Evolutionary conservation across 208 protist genomes (phyloP).

Genomic region (Leishmania tarentolae): DNA sequence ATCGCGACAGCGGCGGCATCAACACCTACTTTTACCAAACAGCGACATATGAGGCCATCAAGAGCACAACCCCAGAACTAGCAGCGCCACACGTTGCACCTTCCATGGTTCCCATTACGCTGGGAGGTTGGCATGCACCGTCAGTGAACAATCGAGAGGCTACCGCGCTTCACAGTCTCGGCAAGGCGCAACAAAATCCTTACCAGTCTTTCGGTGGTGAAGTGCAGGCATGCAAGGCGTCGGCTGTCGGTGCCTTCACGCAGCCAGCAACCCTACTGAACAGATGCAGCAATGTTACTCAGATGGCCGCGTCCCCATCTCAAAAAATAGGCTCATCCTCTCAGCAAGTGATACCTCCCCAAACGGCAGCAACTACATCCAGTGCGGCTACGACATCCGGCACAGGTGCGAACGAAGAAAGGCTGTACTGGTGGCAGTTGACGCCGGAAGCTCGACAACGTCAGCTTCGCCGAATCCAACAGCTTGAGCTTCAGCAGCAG

Average conservation of each 20-base stretch:
- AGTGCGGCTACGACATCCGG: background rate
- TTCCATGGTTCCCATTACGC: slow-evolving; percentile 13
- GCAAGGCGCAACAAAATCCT: background rate
- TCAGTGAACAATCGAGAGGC: background rate
- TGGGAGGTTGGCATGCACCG: background rate
- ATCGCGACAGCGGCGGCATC: background rate
- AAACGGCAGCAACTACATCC: background rate
- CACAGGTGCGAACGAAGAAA: slow-evolving; percentile 8
- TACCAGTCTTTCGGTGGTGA: background rate
- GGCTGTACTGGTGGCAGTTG: slow-evolving; percentile 75
- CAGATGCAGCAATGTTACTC: background rate
- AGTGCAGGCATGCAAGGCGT: background rate
- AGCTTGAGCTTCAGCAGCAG: slow-evolving; percentile 25
- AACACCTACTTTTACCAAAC: slow-evolving; percentile 45
- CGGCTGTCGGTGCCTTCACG: background rate
- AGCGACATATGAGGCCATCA: slow-evolving; percentile 73
- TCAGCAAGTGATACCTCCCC: background rate
- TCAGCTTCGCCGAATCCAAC: slow-evolving; percentile 46
- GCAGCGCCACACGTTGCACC: slow-evolving; percentile 39
- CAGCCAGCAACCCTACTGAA: background rate
- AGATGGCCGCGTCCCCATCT: background rate
- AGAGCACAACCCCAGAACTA: slow-evolving; percentile 39
- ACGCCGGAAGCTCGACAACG: slow-evolving; percentile 50
- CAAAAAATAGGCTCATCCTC: background rate
- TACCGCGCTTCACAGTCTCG: background rate